Percentiles rank a stretch among this genome's conserved stretches.
Conservation (phyloP, 225 moss, liverwort and hornwort species). For the Climacium dendroides region DNA sequence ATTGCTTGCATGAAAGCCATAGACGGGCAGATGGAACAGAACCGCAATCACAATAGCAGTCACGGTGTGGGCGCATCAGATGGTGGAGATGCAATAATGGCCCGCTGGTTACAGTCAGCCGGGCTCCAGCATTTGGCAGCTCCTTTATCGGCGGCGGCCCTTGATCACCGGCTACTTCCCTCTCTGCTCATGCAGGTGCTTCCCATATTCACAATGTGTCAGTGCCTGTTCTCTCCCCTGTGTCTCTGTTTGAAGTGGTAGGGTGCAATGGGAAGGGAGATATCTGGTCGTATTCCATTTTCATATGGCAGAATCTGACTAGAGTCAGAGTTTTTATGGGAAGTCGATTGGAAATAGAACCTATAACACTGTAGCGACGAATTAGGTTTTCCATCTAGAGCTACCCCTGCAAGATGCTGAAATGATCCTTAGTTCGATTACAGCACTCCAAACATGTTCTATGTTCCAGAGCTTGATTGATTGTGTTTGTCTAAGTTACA, state of each 20-base stretch:
- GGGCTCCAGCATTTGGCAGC: conserved; percentile 98
- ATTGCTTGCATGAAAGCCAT: conserved; percentile 17
- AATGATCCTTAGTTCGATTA: background rate
- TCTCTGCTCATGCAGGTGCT: conserved; percentile 98
- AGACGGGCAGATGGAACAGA: conserved; percentile 49
- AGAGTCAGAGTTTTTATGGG: background rate
- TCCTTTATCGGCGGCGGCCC: conserved; percentile 87
- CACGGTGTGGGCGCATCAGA: conserved; percentile 42
- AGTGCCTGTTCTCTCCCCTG: conserved; percentile 6
- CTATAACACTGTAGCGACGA: background rate
- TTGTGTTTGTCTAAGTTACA: background rate
- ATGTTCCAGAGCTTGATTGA: background rate
- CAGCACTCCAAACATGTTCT: background rate
- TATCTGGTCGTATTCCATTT: background rate
- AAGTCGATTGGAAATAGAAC: background rate
- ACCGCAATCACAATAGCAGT: conserved; percentile 38
- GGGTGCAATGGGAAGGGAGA: background rate
- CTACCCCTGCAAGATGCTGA: background rate
- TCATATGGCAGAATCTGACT: background rate
- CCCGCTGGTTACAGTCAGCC: conserved; percentile 98
- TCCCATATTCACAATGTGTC: conserved; percentile 33
- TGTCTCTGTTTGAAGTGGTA: conserved; percentile 11
- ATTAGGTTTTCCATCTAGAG: conserved; percentile 16
- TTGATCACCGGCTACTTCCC: conserved; percentile 93
- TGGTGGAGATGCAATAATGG: conserved; percentile 95